These are phyloP conservation scores for Saturnispora bothae DNA, from an alignment of 805 yeast genomes.

Conservation along the genomic window DNA sequence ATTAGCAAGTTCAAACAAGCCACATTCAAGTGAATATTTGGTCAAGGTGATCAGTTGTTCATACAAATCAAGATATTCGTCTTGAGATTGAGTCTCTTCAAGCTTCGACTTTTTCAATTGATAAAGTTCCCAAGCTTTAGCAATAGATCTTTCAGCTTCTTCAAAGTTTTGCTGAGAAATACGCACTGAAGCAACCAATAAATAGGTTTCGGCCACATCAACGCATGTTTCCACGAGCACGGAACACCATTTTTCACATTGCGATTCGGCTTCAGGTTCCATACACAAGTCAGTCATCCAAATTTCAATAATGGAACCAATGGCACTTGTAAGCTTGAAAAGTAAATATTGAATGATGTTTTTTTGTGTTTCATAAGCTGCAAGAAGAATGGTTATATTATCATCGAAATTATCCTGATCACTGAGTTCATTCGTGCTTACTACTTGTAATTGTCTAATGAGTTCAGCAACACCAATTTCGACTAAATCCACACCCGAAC, in stretches of 20 bases:
- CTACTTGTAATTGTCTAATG: constrained; percentile 26
- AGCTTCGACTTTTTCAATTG: constrained; percentile 37
- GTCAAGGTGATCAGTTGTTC: constrained; percentile 67
- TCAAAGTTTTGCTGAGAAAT: constrained; percentile 71
- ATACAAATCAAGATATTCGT: constrained; percentile 52
- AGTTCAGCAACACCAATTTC: constrained; percentile 52
- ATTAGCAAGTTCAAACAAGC: constrained; percentile 53
- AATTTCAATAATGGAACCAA: constrained; percentile 79
- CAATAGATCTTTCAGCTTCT: constrained; percentile 64
- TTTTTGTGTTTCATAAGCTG: constrained; percentile 21
- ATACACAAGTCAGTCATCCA: constrained; percentile 98
- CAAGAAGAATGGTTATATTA: constrained; percentile 18
- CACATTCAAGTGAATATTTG: constrained; percentile 70
- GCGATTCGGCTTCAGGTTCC: constrained; percentile 78
- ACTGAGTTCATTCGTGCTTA: not conserved
- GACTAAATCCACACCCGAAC: constrained; percentile 54
- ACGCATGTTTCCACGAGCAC: constrained; percentile 50
- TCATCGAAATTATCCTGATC: constrained; percentile 12
- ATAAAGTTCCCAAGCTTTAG: constrained; percentile 64
- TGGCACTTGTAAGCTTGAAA: constrained; percentile 61
- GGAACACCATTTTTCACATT: constrained; percentile 63
- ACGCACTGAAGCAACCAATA: constrained; percentile 73
- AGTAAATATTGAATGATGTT: constrained; percentile 30
- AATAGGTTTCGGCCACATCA: constrained; percentile 70
- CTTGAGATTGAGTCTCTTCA: constrained; percentile 27